phyloP scores from a whole-genome alignment of 345 rosid genomes.

The Nephelium lappaceum region DNA sequence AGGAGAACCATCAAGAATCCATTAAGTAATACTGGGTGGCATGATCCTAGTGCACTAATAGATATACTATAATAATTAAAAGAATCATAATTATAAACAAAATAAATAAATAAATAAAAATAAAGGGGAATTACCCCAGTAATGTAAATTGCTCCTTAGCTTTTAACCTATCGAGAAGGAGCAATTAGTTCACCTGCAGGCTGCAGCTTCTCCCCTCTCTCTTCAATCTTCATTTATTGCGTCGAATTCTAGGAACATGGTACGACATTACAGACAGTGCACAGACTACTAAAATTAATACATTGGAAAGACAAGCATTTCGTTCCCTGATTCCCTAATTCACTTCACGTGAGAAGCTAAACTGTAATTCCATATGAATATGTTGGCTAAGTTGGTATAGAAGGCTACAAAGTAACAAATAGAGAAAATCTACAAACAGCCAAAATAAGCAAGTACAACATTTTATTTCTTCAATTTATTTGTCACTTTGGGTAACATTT shows the following conservation, averaged over 20 bases:
- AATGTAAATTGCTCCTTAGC: neutral
- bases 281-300: neutral
- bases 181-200: neutral
- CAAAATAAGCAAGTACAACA: neutral
- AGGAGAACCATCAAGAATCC: neutral
- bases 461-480: slow-evolving; percentile 4
- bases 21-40: neutral
- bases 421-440: neutral
- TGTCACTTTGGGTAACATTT: neutral
- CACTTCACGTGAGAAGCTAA: neutral
- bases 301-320: slow-evolving; percentile 4
- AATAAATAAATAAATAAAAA: no score
- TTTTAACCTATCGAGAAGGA: neutral
- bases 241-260: neutral
- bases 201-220: neutral
- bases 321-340: neutral
- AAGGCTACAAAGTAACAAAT: neutral
- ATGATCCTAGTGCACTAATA: neutral
- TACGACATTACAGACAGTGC: neutral
- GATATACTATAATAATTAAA: no score
- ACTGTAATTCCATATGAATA: neutral
- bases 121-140: neutral
- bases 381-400: neutral
- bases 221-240: neutral
- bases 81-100: neutral